Percentiles rank a stretch among this genome's conserved stretches.
phyloP scores from a whole-genome alignment of 352 stramenopile genomes.

The Globisporangium canariense region DNA sequence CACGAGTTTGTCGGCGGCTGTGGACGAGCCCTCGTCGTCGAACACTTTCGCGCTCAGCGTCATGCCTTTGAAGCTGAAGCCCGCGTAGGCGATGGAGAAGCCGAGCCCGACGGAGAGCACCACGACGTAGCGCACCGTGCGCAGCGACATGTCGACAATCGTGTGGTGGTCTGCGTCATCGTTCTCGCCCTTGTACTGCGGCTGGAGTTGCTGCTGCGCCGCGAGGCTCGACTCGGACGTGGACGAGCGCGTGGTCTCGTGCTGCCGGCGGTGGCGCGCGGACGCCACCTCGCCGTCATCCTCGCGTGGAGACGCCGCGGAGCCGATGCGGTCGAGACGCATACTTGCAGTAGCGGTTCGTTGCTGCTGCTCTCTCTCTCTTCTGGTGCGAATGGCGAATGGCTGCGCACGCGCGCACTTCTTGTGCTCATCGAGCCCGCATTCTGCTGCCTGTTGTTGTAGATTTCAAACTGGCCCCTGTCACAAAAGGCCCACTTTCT shows the following conservation, averaged over 20 bases:
- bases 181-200: conserved; percentile 5
- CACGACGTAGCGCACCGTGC: conserved; percentile 19
- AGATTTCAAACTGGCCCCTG: not conserved
- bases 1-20: conserved; percentile 11
- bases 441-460: not conserved
- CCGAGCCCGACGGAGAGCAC: conserved; percentile 20
- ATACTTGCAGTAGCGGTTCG: not conserved
- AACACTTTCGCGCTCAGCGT: conserved; percentile 9
- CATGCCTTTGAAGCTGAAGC: conserved; percentile 19
- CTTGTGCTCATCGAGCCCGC: not conserved
- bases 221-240: conserved; percentile 12
- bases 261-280: not conserved
- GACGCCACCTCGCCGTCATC: not conserved
- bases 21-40: conserved; percentile 16
- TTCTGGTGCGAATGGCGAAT: conserved; percentile 1
- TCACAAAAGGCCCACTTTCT: not conserved
- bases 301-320: not conserved
- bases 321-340: conserved; percentile 13
- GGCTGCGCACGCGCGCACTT: not conserved
- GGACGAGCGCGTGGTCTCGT: conserved; percentile 3
- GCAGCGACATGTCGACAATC: conserved; percentile 24
- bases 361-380: not conserved
- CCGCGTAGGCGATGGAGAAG: conserved; percentile 15
- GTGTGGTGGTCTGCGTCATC: conserved; percentile 21
- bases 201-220: not conserved